Evolutionary conservation across 306 rosid species (phyloP).

Genomic region (Dalbergia cultrata): DNA sequence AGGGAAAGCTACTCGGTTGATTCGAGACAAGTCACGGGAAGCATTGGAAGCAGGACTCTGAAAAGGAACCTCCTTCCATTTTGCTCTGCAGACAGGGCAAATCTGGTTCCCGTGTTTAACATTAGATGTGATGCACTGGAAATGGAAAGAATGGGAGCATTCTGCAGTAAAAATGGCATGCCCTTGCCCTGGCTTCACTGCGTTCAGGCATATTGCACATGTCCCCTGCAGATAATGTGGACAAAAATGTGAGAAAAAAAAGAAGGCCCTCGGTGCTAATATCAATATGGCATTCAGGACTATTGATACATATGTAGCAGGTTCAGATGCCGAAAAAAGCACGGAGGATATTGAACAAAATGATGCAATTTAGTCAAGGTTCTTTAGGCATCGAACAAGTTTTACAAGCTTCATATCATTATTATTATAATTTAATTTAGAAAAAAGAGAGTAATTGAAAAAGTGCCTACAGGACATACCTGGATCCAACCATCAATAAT

Average conservation of each 20-base stretch:
- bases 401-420: conserved; percentile 20
- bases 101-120: conserved; percentile 88
- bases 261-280: not conserved
- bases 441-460: conserved; percentile 4
- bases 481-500: not conserved
- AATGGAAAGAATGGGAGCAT: conserved; percentile 95
- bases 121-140: conserved; percentile 91
- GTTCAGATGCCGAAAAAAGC: not conserved
- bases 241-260: conserved; percentile 46
- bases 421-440: not conserved
- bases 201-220: conserved; percentile 88
- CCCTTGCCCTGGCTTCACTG: conserved; percentile 84
- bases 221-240: conserved; percentile 60
- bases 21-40: conserved; percentile 55
- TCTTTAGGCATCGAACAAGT: conserved; percentile 1
- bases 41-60: conserved; percentile 64
- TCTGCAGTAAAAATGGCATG: conserved; percentile 98
- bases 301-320: not conserved
- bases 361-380: conserved; percentile 7
- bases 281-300: conserved; percentile 23
- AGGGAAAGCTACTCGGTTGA: conserved; percentile 54
- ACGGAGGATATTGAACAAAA: not conserved
- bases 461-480: conserved; percentile 31
- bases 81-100: conserved; percentile 93
- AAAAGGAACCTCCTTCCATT: conserved; percentile 96